phyloP scores from a whole-genome alignment of 2,329 filamentous ascomycete species.

The Trichophyton rubrum region DNA sequence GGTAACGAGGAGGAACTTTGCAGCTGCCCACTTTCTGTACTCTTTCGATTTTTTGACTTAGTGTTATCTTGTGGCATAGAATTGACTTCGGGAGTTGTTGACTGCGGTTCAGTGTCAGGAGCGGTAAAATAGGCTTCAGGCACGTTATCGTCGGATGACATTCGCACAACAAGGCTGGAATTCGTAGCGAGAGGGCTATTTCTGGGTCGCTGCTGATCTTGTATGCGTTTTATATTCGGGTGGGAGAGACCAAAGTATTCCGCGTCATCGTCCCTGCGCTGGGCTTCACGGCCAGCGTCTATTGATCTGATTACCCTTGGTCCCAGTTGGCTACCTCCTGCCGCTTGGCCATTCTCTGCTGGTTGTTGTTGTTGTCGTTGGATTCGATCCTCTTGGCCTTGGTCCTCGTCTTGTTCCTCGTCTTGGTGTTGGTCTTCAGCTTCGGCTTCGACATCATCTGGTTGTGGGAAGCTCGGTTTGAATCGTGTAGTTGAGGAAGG shows the following conservation, averaged over 20 bases:
- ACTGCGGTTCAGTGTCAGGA: background rate
- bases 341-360: background rate
- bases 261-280: background rate
- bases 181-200: background rate
- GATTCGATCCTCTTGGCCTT: conserved; percentile 6
- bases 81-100: background rate
- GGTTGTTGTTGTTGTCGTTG: background rate
- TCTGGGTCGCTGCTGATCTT: background rate
- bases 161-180: conserved; percentile 2
- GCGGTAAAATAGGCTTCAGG: conserved; percentile 10
- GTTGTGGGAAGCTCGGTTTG: conserved; percentile 23
- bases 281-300: conserved; percentile 8
- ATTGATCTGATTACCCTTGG: conserved; percentile 8
- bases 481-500: conserved; percentile 19
- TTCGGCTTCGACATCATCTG: conserved; percentile 20
- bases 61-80: background rate
- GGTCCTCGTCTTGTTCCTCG: conserved; percentile 11
- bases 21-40: background rate
- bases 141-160: conserved; percentile 7
- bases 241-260: background rate
- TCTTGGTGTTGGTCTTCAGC: conserved; percentile 11
- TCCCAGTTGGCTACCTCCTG: background rate
- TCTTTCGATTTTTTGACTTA: background rate
- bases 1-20: background rate
- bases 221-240: background rate